Conservation (phyloP, 108 stramenopile genomes). For the Parietichytrium sp. region DNA sequence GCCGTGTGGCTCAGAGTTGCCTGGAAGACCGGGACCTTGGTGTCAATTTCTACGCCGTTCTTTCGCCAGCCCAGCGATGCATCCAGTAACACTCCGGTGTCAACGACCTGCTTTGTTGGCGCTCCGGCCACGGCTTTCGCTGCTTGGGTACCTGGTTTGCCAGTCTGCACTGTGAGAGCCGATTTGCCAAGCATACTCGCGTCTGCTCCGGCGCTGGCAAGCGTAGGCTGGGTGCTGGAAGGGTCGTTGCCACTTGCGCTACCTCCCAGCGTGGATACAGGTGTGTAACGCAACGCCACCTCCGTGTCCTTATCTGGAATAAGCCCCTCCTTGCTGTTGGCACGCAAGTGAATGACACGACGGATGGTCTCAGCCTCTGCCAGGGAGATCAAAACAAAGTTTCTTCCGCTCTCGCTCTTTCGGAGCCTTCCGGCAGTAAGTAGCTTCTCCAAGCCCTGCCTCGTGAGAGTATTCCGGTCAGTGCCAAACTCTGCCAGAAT, state of each 20-base stretch:
- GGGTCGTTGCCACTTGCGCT: no score
- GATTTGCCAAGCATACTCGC: no score
- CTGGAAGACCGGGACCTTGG: conserved; percentile 34
- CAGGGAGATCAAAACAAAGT: conserved; percentile 33
- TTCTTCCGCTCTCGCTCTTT: background rate
- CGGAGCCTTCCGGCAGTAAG: background rate
- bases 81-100: conserved; percentile 39
- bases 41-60: background rate
- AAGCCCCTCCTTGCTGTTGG: background rate
- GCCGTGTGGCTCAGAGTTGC: conserved; percentile 32
- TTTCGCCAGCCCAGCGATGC: conserved; percentile 39
- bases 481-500: background rate
- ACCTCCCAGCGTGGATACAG: conserved; percentile 17
- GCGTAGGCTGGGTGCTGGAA: background rate
- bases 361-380: conserved; percentile 44
- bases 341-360: conserved; percentile 28
- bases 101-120: background rate
- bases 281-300: conserved; percentile 42
- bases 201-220: background rate
- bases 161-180: background rate
- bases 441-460: background rate
- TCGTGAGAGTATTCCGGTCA: background rate
- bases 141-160: background rate
- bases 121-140: background rate
- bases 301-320: conserved; percentile 35